Evolutionary conservation across 108 stramenopile species (phyloP).

Genomic region (Cyclostephanos tholiformis): DNA sequence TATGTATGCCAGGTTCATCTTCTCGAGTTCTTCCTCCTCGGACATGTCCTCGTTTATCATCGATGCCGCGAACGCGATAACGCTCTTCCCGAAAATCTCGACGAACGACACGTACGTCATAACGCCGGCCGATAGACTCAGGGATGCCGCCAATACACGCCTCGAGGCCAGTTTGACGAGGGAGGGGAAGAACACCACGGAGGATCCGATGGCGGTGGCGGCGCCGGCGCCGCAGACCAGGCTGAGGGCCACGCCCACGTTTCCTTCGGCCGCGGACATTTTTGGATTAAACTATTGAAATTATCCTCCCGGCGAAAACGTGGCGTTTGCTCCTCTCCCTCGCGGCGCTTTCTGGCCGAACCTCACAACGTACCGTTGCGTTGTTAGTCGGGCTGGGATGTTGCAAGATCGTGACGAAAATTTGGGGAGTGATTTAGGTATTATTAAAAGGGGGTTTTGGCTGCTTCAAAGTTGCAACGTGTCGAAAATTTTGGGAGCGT

Average conservation of each 20-base stretch:
- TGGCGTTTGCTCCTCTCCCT: too few relatives aligned
- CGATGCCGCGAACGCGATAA: constrained; percentile 32
- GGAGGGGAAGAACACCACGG: constrained; percentile 65
- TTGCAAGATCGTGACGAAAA: too few relatives aligned
- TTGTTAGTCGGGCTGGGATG: too few relatives aligned
- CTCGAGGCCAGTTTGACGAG: constrained; percentile 57
- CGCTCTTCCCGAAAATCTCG: constrained; percentile 76
- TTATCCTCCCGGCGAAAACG: too few relatives aligned
- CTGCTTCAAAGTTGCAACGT: too few relatives aligned
- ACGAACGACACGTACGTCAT: constrained; percentile 86
- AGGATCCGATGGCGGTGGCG: constrained; percentile 65
- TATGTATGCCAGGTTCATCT: constrained; percentile 45
- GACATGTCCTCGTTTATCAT: constrained; percentile 8
- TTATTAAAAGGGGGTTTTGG: too few relatives aligned
- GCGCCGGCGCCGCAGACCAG: constrained; percentile 56
- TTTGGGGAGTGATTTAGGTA: too few relatives aligned
- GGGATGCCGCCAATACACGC: constrained; percentile 59
- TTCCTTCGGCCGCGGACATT: constrained; percentile 16
- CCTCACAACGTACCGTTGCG: too few relatives aligned
- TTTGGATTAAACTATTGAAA: too few relatives aligned
- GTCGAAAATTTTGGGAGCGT: too few relatives aligned
- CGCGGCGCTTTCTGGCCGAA: too few relatives aligned
- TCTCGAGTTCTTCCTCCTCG: constrained; percentile 18
- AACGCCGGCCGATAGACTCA: constrained; percentile 77
- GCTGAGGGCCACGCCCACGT: constrained; percentile 53